Evolutionary conservation across 164 flowering plant species (phyloP), one percentile per base, ranked within the genome.

Genomic region (Liriodendron chinense): DNA sequence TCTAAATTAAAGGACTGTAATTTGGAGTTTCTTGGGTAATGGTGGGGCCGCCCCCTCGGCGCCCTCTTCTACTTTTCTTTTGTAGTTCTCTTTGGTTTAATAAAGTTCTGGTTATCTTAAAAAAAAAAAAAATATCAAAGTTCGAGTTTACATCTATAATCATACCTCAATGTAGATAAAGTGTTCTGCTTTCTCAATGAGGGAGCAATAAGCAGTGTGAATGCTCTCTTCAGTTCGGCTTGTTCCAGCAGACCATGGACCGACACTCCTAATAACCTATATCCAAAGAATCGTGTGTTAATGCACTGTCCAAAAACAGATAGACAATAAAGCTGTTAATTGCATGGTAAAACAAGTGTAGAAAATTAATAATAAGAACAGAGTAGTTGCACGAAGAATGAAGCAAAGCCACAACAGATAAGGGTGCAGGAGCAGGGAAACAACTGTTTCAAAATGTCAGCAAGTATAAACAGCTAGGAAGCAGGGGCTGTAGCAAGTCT

Each of bases 181-280:
- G 76, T 94, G 86, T 73, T 96, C 99, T 61, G 99, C 97, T 71
- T 85, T 92, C 78, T 91, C 97, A 78, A 96, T 96, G 25, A 94
- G 92, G 74, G 97, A 90, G 79, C 97, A 91, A 80, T 96, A 94
- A 62, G 99, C 97, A 85, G 75, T 89, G 79, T 96, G 99, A 80
- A 94, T 96, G 82, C 99, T 96, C 74, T 92, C 96, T 80, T 96
- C 99, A 82, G 85, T 82, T 87, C 89, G 98, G 82, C 98, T 86
- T 26, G 99, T 94, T 74, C 99, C 99, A 81, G 99, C 98, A 80
- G 99, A 96, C 99, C 99, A 96, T 74, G 90, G 99, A 77, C 98
- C 90, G 69, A 94, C 98, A 81, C 99, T 96, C 82, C 99, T 86
- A 72, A 96, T 82, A 62, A 96, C 83, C 99, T 94, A 86, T 62